Conservation (phyloP, 176 grass and related monocot genomes). For the Ampelocalamus luodianensis region DNA sequence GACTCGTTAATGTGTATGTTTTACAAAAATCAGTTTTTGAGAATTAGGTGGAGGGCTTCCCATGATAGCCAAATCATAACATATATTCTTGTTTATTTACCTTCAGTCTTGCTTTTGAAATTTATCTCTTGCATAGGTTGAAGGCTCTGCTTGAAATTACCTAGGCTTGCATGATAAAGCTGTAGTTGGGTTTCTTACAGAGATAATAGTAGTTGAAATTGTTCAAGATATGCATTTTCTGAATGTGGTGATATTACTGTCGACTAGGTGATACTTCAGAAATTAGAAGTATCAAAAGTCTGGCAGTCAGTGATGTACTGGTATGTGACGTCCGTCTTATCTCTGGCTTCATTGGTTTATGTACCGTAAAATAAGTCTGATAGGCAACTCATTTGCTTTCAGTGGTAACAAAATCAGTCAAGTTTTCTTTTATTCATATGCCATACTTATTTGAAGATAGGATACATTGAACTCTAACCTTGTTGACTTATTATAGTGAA, state of each 20-base stretch:
- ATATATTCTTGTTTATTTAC: neutral
- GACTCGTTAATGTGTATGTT: neutral
- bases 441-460: neutral
- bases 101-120: neutral
- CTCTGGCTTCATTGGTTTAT: neutral
- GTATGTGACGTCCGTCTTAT: neutral
- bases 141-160: neutral
- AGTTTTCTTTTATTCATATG: slow-evolving; percentile 1
- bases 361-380: neutral
- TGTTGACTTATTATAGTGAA: slow-evolving; percentile 43
- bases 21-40: neutral
- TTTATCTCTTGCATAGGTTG: neutral
- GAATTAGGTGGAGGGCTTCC: neutral
- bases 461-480: slow-evolving; percentile 31
- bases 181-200: neutral
- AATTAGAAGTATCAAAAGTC: neutral
- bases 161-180: neutral
- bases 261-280: neutral
- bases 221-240: neutral
- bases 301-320: neutral
- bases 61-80: neutral
- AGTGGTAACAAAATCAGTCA: neutral
- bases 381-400: neutral
- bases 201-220: slow-evolving; percentile 5
- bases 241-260: neutral